Conservation (phyloP, 2,329 filamentous ascomycete genomes). For the Cylindrodendrum hubeiense region DNA sequence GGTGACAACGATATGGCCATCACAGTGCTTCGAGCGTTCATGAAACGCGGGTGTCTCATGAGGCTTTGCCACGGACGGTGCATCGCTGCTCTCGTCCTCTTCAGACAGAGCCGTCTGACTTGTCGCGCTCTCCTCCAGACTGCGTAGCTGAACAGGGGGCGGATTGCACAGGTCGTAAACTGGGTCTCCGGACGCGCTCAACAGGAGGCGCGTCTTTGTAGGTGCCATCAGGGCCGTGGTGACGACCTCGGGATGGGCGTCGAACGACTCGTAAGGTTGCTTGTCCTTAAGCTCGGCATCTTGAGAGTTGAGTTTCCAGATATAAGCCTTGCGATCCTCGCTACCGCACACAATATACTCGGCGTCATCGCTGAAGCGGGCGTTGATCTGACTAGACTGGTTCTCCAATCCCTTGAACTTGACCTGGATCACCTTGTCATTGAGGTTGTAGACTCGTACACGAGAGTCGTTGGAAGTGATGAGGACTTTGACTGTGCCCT, state of each 20-base stretch:
- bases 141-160: slow-evolving; percentile 86
- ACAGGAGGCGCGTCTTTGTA: slow-evolving; percentile 78
- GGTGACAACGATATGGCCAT: slow-evolving; percentile 92
- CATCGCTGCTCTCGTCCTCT: slow-evolving; percentile 49
- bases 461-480: slow-evolving; percentile 97
- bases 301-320: slow-evolving; percentile 74
- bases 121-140: slow-evolving; percentile 71
- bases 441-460: slow-evolving; percentile 88
- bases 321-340: slow-evolving; percentile 89
- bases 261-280: slow-evolving; percentile 87
- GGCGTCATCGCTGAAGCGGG: slow-evolving; percentile 88
- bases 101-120: slow-evolving; percentile 57
- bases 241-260: slow-evolving; percentile 89
- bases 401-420: slow-evolving; percentile 96
- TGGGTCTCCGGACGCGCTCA: slow-evolving; percentile 87
- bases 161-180: slow-evolving; percentile 98
- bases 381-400: slow-evolving; percentile 88
- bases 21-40: slow-evolving; percentile 78
- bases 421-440: slow-evolving; percentile 85
- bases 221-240: slow-evolving; percentile 92
- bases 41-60: slow-evolving; percentile 83
- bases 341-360: slow-evolving; percentile 92
- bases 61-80: slow-evolving; percentile 53
- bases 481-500: slow-evolving; percentile 82
- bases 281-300: slow-evolving; percentile 81